Conservation (phyloP, 495 filamentous ascomycete genomes). For the Staphylotrichum tortipilum region DNA sequence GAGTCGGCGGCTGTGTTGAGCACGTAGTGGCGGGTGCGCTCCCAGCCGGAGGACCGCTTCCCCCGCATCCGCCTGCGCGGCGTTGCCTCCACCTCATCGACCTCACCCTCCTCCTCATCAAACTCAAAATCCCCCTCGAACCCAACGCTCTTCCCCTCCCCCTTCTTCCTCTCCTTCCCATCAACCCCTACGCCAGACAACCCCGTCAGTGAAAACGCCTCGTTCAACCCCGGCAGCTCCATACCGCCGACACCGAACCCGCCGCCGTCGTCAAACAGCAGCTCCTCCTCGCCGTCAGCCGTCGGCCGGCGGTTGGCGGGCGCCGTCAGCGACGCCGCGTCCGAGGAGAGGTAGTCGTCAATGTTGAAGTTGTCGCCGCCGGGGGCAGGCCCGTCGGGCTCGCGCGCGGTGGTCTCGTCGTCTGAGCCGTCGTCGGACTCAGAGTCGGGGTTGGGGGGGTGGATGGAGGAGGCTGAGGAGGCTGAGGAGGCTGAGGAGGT, state of each 20-base stretch:
- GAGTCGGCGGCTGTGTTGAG: not conserved
- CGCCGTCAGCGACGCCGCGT: conserved; percentile 27
- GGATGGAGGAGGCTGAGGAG: not conserved
- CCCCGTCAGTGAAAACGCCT: conserved; percentile 5
- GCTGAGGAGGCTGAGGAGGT: not conserved
- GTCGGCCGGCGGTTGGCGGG: conserved; percentile 17
- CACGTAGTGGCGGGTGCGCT: not conserved
- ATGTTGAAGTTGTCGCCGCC: conserved; percentile 24
- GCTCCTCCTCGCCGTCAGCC: conserved; percentile 34
- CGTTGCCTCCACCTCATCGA: not conserved
- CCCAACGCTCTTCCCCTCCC: not conserved
- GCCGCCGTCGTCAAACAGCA: conserved; percentile 31
- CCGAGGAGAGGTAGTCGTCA: conserved; percentile 33
- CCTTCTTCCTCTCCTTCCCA: not conserved
- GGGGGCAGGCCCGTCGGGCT: too few relatives aligned
- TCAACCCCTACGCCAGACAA: not conserved
- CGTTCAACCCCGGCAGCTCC: conserved; percentile 31
- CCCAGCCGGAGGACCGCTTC: not conserved
- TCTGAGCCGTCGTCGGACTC: not conserved
- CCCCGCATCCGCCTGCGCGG: not conserved
- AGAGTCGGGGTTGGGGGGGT: too few relatives aligned
- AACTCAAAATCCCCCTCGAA: too few relatives aligned
- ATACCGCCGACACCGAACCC: conserved; percentile 24
- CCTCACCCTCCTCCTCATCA: not conserved
- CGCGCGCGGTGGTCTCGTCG: too few relatives aligned